A percentile compares a stretch with the other conserved stretches of the same genome.
These are phyloP conservation scores for Rubia occidens DNA, from an alignment of 305 asterid species.

Conservation along the genomic window DNA sequence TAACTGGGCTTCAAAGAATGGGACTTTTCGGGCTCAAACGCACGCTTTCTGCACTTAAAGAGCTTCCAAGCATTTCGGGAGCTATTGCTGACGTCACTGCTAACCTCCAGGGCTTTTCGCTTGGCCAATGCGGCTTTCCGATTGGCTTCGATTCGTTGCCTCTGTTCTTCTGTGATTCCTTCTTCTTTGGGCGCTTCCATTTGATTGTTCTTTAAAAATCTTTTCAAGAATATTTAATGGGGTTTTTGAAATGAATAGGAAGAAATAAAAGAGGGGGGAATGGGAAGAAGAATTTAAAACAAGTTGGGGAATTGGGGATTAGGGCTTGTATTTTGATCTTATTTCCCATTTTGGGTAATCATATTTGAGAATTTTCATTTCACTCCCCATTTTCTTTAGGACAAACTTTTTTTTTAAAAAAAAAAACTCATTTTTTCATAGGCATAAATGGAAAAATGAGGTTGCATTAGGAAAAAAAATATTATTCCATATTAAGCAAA, in stretches of 20 bases:
- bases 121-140: slow-evolving; percentile 81
- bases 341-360: not conserved
- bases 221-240: not conserved
- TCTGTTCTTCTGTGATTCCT: slow-evolving; percentile 70
- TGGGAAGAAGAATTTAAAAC: not conserved
- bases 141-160: slow-evolving; percentile 64
- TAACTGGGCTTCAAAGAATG: slow-evolving; percentile 16
- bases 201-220: not conserved
- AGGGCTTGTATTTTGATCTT: not conserved
- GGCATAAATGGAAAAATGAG: no score
- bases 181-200: slow-evolving; percentile 19
- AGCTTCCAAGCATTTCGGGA: slow-evolving; percentile 31
- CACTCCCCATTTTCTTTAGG: not conserved
- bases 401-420: no score
- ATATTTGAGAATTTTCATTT: no score
- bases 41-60: slow-evolving; percentile 61
- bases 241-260: not conserved
- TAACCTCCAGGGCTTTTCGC: slow-evolving; percentile 46
- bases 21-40: slow-evolving; percentile 17
- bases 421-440: no score
- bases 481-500: no score
- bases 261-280: not conserved
- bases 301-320: not conserved
- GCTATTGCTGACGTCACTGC: slow-evolving; percentile 8
- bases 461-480: no score